A percentile compares a stretch with the other conserved stretches of the same genome.
phyloP scores from a whole-genome alignment of 2,329 filamentous ascomycete species.

The Stachybotrys chlorohalonatus region DNA sequence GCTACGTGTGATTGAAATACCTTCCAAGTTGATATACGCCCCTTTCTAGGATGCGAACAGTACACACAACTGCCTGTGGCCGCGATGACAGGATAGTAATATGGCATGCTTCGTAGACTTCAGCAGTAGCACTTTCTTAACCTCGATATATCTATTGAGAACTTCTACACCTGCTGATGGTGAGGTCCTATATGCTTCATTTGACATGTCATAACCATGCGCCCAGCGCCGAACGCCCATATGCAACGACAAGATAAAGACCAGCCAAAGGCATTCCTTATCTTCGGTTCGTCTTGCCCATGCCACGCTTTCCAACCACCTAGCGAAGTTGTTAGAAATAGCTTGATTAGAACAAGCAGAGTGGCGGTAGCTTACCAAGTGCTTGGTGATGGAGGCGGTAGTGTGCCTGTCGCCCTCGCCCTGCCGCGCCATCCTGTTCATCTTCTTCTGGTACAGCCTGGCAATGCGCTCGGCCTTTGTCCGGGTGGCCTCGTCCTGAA shows the following conservation, averaged over 20 bases:
- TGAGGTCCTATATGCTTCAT: neutral
- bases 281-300: constrained; percentile 76
- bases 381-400: constrained; percentile 73
- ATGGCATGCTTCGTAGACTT: too few species aligned
- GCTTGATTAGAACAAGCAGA: neutral
- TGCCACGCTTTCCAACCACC: constrained; percentile 85
- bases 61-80: neutral
- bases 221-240: neutral
- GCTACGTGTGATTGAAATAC: neutral
- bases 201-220: neutral
- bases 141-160: too few species aligned
- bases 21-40: neutral
- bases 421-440: constrained; percentile 95
- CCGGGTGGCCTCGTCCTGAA: constrained; percentile 56
- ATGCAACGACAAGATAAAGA: constrained; percentile 3
- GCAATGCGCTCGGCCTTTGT: constrained; percentile 76
- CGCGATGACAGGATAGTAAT: too few species aligned
- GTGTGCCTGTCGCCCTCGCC: constrained; percentile 94
- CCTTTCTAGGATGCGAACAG: neutral
- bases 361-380: constrained; percentile 59
- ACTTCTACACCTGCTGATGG: neutral
- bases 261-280: constrained; percentile 26
- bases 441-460: constrained; percentile 93
- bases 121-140: too few species aligned
- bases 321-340: constrained; percentile 20